Conservation (phyloP, 2,329 filamentous ascomycete species). For the Juglanconis sp. region DNA sequence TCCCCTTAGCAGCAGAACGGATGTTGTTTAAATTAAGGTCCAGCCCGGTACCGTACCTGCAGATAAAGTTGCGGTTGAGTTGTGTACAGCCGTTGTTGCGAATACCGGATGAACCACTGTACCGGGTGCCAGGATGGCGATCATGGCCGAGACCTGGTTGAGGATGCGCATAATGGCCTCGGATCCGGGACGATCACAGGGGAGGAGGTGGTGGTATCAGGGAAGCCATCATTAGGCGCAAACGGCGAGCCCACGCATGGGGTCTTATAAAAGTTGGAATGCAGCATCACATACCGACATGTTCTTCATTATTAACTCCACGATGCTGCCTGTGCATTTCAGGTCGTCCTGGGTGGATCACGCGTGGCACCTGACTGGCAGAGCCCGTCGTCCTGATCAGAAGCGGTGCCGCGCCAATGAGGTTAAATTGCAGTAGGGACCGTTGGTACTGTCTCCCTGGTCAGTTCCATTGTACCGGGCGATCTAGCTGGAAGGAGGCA, state of each 20-base stretch:
- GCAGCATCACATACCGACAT: background rate
- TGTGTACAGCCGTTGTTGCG: background rate
- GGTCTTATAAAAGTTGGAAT: background rate
- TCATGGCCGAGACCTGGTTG: background rate
- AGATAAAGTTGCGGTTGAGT: constrained; percentile 4
- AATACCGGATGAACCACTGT: background rate
- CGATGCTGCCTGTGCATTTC: background rate
- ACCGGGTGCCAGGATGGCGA: background rate
- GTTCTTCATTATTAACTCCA: no score
- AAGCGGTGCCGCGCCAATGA: background rate
- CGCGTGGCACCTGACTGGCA: no score
- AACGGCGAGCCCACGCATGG: background rate
- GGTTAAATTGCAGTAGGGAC: background rate
- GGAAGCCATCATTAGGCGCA: background rate
- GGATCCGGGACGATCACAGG: background rate
- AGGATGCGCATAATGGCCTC: background rate
- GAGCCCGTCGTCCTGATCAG: background rate
- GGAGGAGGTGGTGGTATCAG: background rate
- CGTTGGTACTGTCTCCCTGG: background rate
- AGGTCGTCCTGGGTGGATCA: background rate
- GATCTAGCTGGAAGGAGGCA: background rate
- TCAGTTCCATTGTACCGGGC: background rate
- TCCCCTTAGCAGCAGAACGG: background rate
- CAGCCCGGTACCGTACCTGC: background rate
- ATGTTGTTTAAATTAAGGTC: background rate